These are phyloP conservation scores for Leptographium flavum DNA, from an alignment of 2,329 filamentous ascomycete genomes.

Conservation along the genomic window DNA sequence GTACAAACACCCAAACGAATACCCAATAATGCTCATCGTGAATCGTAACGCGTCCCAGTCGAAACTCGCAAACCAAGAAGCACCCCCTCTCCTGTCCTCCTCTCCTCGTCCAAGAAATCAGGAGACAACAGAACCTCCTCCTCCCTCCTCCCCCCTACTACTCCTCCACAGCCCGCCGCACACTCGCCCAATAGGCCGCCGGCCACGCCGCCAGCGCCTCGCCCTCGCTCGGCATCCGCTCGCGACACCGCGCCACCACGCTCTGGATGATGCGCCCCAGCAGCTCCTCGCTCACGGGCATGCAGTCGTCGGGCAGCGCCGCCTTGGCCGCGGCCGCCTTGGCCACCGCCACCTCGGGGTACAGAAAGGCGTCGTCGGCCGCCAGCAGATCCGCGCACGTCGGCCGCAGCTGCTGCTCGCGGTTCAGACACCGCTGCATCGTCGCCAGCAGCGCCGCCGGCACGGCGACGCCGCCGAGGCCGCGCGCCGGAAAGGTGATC, in stretches of 20 bases:
- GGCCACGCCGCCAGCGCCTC: conserved; percentile 44
- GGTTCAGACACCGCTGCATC: conserved; percentile 46
- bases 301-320: conserved; percentile 23
- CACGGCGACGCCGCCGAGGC: conserved; percentile 49
- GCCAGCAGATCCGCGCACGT: conserved; percentile 49
- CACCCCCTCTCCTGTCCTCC: too few species aligned
- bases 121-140: neutral
- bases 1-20: neutral
- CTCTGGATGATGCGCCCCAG: conserved; percentile 48
- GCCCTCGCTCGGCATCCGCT: conserved; percentile 42
- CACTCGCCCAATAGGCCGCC: conserved; percentile 45
- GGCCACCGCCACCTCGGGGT: conserved; percentile 34
- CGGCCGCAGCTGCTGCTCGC: conserved; percentile 47
- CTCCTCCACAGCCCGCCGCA: conserved; percentile 33
- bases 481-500: conserved; percentile 58
- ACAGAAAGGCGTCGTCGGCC: conserved; percentile 46
- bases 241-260: conserved; percentile 43
- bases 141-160: conserved; percentile 13
- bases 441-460: conserved; percentile 45
- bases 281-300: conserved; percentile 49
- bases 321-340: conserved; percentile 10
- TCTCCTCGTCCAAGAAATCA: too few species aligned
- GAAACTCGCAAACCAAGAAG: too few species aligned
- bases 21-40: too few species aligned
- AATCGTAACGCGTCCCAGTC: too few species aligned